These are phyloP conservation scores for Takakia lepidozioides DNA, from an alignment of 225 moss, liverwort and hornwort genomes.

Conservation along the genomic window DNA sequence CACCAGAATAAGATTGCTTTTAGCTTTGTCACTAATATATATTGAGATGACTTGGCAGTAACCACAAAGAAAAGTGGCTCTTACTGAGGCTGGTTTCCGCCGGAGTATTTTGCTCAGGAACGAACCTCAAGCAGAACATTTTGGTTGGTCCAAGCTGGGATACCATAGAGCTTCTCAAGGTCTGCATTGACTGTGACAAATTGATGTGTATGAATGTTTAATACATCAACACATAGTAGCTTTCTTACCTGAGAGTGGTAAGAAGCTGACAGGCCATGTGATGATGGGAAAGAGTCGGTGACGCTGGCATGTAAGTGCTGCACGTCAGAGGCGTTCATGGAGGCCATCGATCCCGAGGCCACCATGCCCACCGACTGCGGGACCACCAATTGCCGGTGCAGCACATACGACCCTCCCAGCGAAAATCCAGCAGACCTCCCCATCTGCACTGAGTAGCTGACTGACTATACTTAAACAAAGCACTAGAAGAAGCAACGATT, in stretches of 20 bases:
- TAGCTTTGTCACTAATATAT: too few relatives aligned
- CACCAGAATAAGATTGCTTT: too few relatives aligned
- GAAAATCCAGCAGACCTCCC: conserved; percentile 87
- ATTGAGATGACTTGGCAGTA: too few relatives aligned
- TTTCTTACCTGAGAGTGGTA: conserved; percentile 71
- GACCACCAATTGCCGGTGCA: conserved; percentile 80
- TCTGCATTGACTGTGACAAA: too few relatives aligned
- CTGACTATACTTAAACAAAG: conserved; percentile 50
- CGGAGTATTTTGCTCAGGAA: too few relatives aligned
- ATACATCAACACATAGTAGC: background rate
- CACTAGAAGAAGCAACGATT: background rate
- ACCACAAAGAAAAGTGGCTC: too few relatives aligned
- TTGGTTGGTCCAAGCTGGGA: too few relatives aligned
- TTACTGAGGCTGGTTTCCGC: too few relatives aligned
- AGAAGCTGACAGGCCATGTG: conserved; percentile 62
- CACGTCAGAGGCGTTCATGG: conserved; percentile 57
- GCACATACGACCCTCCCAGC: conserved; percentile 67
- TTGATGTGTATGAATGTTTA: background rate
- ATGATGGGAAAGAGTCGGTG: conserved; percentile 59
- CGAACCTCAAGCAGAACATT: too few relatives aligned
- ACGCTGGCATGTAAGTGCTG: conserved; percentile 58
- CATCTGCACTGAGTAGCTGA: conserved; percentile 83
- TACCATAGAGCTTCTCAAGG: too few relatives aligned
- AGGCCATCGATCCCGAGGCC: conserved; percentile 31
- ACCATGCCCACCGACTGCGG: conserved; percentile 56